phyloP scores from a whole-genome alignment of 1,284 basidiomycete species.

The Grifola frondosa region DNA sequence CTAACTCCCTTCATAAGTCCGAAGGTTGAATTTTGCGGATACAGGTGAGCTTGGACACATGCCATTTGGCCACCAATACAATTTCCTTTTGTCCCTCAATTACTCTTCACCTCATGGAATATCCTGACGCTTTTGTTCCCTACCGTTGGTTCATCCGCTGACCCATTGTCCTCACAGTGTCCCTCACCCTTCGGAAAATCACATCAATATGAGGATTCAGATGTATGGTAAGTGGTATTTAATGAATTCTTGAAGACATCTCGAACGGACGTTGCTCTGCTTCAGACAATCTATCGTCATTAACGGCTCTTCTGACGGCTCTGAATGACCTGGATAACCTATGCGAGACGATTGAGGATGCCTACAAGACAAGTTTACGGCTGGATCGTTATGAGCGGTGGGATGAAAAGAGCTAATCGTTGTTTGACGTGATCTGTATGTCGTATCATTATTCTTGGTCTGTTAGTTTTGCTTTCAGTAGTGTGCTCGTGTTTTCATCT shows the following conservation, averaged over 20 bases:
- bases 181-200: constrained; percentile 95
- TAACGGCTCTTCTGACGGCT: constrained; percentile 75
- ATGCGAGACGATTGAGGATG: constrained; percentile 65
- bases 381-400: constrained; percentile 58
- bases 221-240: constrained; percentile 85
- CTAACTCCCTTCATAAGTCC: constrained; percentile 55
- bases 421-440: constrained; percentile 6
- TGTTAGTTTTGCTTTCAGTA: too few species aligned
- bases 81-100: constrained; percentile 2
- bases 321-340: constrained; percentile 76
- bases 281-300: constrained; percentile 75
- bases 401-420: constrained; percentile 60
- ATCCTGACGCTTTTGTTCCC: not conserved
- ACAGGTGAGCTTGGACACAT: constrained; percentile 60
- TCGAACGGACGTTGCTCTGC: not conserved
- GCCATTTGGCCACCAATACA: constrained; percentile 3
- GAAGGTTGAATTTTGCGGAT: constrained; percentile 98
- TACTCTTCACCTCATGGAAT: not conserved
- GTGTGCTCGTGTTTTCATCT: too few species aligned
- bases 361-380: constrained; percentile 60
- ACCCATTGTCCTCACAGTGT: constrained; percentile 49
- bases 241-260: constrained; percentile 1
- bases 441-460: constrained; percentile 26
- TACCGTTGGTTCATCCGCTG: not conserved
- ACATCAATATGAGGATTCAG: constrained; percentile 95